Conservation (phyloP, 2,329 filamentous ascomycete species). For the Penicillium thymicola region DNA sequence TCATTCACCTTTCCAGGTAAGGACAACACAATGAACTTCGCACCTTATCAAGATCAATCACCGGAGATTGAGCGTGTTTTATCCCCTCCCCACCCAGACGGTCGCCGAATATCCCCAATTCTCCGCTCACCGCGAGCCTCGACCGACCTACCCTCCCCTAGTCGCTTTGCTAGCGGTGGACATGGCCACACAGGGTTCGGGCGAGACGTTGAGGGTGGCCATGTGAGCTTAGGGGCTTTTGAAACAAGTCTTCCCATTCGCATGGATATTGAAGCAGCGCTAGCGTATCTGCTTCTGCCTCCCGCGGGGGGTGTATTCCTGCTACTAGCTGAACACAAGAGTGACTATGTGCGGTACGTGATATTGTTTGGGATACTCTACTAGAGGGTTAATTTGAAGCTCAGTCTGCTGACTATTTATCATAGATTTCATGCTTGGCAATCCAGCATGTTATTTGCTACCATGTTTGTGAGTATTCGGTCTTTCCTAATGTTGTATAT, state of each 20-base stretch:
- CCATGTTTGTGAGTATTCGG: constrained; percentile 50
- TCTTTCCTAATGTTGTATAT: neutral
- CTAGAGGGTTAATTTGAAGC: neutral
- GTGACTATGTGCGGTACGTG: constrained; percentile 84
- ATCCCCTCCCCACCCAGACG: constrained; percentile 61
- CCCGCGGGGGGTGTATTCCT: constrained; percentile 82
- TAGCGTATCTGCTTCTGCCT: constrained; percentile 83
- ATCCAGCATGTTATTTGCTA: constrained; percentile 76
- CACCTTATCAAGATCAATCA: constrained; percentile 89
- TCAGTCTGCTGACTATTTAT: neutral
- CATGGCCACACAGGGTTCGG: constrained; percentile 42
- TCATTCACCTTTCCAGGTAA: neutral
- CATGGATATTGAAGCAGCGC: constrained; percentile 82
- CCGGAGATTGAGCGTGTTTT: constrained; percentile 79
- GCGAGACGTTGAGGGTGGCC: constrained; percentile 47
- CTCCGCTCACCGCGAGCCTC: constrained; percentile 53
- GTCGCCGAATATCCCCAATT: constrained; percentile 52
- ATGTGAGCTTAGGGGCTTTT: constrained; percentile 72
- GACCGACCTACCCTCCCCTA: constrained; percentile 40
- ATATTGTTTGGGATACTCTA: neutral
- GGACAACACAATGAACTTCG: constrained; percentile 72
- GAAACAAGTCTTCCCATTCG: constrained; percentile 85
- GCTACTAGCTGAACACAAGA: constrained; percentile 85
- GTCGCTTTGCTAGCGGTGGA: constrained; percentile 37
- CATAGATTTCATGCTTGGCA: constrained; percentile 94